phyloP scores from a whole-genome alignment of 768 basidiomycete genomes.

The Tricholoma terreum region DNA sequence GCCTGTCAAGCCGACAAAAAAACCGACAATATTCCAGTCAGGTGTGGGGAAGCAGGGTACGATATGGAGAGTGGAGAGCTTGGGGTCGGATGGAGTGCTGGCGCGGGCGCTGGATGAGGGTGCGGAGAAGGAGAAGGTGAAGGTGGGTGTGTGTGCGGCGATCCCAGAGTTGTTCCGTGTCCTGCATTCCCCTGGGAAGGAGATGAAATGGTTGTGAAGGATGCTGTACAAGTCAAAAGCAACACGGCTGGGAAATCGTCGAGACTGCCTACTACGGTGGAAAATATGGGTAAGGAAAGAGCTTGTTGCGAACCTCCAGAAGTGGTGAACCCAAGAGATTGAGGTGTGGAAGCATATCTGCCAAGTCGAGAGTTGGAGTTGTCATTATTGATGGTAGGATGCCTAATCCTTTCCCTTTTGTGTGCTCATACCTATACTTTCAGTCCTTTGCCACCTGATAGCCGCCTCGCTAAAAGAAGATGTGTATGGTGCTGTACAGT shows the following conservation, averaged over 20 bases:
- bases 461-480: conserved; percentile 79
- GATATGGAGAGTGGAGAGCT: conserved; percentile 45
- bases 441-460: conserved; percentile 65
- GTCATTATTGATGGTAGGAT: conserved; percentile 58
- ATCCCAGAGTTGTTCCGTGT: neutral
- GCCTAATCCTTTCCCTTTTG: neutral
- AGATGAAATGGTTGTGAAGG: no score
- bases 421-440: conserved; percentile 2
- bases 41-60: no score
- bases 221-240: conserved; percentile 11
- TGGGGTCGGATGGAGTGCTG: no score
- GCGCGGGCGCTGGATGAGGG: no score
- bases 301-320: no score
- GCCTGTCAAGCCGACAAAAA: conserved; percentile 26
- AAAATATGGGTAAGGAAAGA: no score
- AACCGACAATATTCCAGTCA: conserved; percentile 46
- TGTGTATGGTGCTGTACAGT: no score
- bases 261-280: neutral
- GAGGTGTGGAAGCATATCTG: conserved; percentile 46
- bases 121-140: conserved; percentile 34
- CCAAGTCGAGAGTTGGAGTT: conserved; percentile 63
- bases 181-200: no score
- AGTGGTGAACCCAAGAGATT: neutral
- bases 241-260: neutral
- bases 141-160: neutral